These are phyloP conservation scores for Globisporangium rhizosaccharum DNA, from an alignment of 352 stramenopile genomes.

Conservation along the genomic window DNA sequence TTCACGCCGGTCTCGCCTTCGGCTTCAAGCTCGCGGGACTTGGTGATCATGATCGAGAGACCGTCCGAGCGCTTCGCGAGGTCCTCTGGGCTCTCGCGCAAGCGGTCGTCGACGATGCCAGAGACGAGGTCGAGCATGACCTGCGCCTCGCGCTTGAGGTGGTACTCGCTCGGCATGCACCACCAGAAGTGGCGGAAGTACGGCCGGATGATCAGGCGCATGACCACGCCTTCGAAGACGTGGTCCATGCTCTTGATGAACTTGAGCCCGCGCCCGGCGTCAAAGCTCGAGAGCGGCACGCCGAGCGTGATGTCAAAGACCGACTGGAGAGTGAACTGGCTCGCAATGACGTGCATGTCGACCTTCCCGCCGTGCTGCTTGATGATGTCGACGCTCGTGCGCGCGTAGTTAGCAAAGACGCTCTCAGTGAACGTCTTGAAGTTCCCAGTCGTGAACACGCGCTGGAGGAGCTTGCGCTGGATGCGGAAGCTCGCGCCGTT, in stretches of 20 bases:
- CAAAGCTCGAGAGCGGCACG: conserved; percentile 23
- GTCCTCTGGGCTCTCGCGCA: conserved; percentile 27
- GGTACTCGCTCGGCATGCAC: conserved; percentile 59
- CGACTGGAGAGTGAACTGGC: conserved; percentile 42
- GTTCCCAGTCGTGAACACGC: conserved; percentile 80
- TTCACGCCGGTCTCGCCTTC: conserved; percentile 10
- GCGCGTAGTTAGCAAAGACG: conserved; percentile 41
- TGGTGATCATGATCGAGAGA: conserved; percentile 51
- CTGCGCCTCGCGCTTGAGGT: conserved; percentile 18
- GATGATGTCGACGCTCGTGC: conserved; percentile 16
- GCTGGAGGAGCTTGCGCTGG: conserved; percentile 77
- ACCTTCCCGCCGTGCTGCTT: conserved; percentile 10
- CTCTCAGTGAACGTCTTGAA: conserved; percentile 43
- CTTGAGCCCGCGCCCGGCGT: conserved; percentile 4
- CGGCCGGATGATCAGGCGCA: conserved; percentile 53
- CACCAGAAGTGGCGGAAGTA: conserved; percentile 54
- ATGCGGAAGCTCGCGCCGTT: conserved; percentile 52
- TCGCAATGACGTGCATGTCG: conserved; percentile 47
- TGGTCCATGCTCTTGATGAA: conserved; percentile 50
- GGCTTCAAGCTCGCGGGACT: conserved; percentile 26
- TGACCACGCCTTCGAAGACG: conserved; percentile 42
- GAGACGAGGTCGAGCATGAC: conserved; percentile 35
- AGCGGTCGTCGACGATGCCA: conserved; percentile 27
- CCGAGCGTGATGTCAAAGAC: conserved; percentile 63
- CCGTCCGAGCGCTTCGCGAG: conserved; percentile 35